Evolutionary conservation across 1,284 basidiomycete genomes (phyloP).

Genomic region (Ustilago crameri): DNA sequence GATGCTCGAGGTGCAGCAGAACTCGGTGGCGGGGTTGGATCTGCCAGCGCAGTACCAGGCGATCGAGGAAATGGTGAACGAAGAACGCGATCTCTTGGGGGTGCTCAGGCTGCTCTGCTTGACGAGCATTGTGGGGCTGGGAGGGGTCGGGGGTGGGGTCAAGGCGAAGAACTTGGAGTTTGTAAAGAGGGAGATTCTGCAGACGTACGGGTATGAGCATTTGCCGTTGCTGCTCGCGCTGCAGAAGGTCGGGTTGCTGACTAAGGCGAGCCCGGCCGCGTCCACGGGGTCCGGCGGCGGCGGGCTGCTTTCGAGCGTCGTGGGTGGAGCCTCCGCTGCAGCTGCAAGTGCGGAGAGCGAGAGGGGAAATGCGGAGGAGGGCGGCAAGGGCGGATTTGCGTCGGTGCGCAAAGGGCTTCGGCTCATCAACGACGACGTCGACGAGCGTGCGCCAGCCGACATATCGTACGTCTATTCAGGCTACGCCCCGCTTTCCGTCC

Average conservation of each 20-base stretch:
- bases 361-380: slow-evolving; percentile 25
- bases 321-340: slow-evolving; percentile 13
- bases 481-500: slow-evolving; percentile 90
- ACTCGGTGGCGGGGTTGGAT: slow-evolving; percentile 77
- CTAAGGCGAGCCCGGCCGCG: slow-evolving; percentile 5
- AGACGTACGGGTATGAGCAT: slow-evolving; percentile 92
- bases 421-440: slow-evolving; percentile 88
- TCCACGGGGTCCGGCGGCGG: neutral
- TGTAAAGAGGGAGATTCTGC: slow-evolving; percentile 89
- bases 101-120: slow-evolving; percentile 83
- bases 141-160: slow-evolving; percentile 76
- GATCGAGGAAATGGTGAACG: slow-evolving; percentile 61
- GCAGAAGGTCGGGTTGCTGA: slow-evolving; percentile 76
- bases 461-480: slow-evolving; percentile 96
- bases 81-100: slow-evolving; percentile 47
- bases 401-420: slow-evolving; percentile 84
- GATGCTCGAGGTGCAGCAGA: slow-evolving; percentile 94
- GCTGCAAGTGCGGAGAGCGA: slow-evolving; percentile 5
- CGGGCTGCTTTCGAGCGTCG: slow-evolving; percentile 38
- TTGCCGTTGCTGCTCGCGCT: slow-evolving; percentile 86
- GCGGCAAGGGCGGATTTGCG: slow-evolving; percentile 73
- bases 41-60: slow-evolving; percentile 50
- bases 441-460: slow-evolving; percentile 80
- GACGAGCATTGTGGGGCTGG: slow-evolving; percentile 76
- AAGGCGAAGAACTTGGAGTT: slow-evolving; percentile 87